These are phyloP conservation scores for Aegilops sharonensis DNA, from an alignment of 176 grass and related monocot genomes.

Conservation along the genomic window DNA sequence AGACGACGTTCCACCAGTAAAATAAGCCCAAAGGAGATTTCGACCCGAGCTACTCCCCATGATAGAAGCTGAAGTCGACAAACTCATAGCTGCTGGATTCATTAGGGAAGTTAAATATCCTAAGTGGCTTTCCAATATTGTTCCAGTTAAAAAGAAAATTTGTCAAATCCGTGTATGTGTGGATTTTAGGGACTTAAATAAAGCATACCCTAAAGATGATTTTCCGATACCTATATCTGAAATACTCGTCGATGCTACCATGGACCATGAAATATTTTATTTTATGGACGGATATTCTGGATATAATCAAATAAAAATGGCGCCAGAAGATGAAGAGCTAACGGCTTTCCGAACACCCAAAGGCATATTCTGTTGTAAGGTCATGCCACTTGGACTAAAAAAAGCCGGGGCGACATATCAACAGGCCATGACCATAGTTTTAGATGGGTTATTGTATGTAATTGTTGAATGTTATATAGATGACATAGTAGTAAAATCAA, in stretches of 20 bases:
- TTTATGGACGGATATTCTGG: too few species aligned
- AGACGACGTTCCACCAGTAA: neutral
- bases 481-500: slow-evolving; percentile 7
- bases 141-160: neutral
- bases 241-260: neutral
- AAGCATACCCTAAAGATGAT: neutral
- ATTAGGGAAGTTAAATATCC: neutral
- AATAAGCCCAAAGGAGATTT: neutral
- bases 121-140: neutral
- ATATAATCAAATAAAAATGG: too few species aligned
- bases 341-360: neutral
- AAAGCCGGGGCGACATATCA: neutral
- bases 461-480: neutral
- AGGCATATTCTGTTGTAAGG: too few species aligned
- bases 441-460: neutral
- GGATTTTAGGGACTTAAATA: too few species aligned
- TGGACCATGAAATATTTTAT: too few species aligned
- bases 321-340: neutral
- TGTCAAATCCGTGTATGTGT: neutral
- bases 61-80: neutral
- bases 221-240: neutral
- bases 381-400: too few species aligned
- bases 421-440: neutral
- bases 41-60: neutral
- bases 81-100: too few species aligned